Base-by-base conservation (phyloP, 2,329 filamentous ascomycete species). In the Geosmithia morbida region DNA sequence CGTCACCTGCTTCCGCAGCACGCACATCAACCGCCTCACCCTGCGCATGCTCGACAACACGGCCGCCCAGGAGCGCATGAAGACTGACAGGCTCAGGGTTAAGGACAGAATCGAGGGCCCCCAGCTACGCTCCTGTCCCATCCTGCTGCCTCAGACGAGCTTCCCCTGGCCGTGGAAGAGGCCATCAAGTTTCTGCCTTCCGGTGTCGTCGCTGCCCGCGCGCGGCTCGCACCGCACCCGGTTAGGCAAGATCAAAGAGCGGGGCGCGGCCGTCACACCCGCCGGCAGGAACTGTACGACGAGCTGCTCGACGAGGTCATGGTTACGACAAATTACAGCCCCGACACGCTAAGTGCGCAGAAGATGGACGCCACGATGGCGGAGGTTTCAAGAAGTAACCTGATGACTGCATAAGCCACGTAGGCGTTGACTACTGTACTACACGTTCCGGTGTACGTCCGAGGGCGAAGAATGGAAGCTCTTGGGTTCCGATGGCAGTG, bases 1-100 rank as follows among this genome's bases (percentile, higher is more conserved):
- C 48, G 66, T 74, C 41, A 68, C 57, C 0, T 62, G 56, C 45
- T 66, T 66, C 50, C 53, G 51, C 6, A 68, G 60, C 26, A 59
- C 69, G 1, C 72, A 76, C 51, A 71, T 75, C 53, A 76, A 75
- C 50, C 72, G 75, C 47, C 62, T 76, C 2, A 75, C 72, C 0
- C 72, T 72, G 0, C 61, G 70, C 2, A 71, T 70, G 0, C 57
- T 74, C 3, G 66, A 75, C 47, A 75, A 76, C 22, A 60, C 65
- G 10, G 53, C 60, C 0, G 68, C 65, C 1, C 70, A 75, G 47
- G 43, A 51, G 2, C 51, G 53, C 2, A 76, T 77, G 72, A 45
- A 56, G 0, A 48, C 51, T 1, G 54, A 55, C 2, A 66, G 66
- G 0, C 60, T 77, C 48, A 54, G 61, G 1, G 66, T 62, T 1